These are phyloP conservation scores for Mucor plumbeus DNA, from an alignment of 371 early-diverging fungal genomes.

Conservation along the genomic window DNA sequence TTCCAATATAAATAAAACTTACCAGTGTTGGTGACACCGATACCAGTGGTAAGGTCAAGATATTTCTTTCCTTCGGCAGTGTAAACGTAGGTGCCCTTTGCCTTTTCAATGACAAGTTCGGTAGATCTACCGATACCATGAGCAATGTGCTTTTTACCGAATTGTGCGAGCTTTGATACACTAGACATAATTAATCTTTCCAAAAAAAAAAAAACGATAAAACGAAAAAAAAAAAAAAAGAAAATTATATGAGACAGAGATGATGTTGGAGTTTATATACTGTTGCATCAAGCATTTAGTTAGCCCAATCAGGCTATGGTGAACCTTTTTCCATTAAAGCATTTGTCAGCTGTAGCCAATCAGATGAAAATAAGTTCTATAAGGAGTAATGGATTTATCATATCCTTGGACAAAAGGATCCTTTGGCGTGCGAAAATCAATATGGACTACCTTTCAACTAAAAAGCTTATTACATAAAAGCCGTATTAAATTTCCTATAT, in stretches of 20 bases:
- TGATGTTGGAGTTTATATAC: slow-evolving; percentile 8
- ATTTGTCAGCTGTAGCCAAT: slow-evolving; percentile 34
- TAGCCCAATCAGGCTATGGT: slow-evolving; percentile 20
- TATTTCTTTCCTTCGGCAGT: slow-evolving; percentile 57
- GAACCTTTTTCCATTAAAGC: slow-evolving; percentile 4
- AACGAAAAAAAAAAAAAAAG: slow-evolving; percentile 11
- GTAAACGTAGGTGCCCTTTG: slow-evolving; percentile 54
- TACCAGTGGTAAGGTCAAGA: slow-evolving; percentile 62
- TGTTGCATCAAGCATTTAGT: slow-evolving; percentile 1
- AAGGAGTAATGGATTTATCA: slow-evolving; percentile 18
- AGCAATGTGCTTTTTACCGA: slow-evolving; percentile 55
- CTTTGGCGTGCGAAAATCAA: slow-evolving; percentile 19
- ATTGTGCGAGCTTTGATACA: slow-evolving; percentile 47
- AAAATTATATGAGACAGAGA: background rate
- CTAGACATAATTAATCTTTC: slow-evolving; percentile 28
- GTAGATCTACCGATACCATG: slow-evolving; percentile 56
- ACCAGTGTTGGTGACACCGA: slow-evolving; percentile 65
- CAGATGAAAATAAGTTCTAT: slow-evolving; percentile 4
- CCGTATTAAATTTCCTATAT: slow-evolving; percentile 7
- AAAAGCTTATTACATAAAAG: slow-evolving; percentile 17
- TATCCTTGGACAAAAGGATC: background rate
- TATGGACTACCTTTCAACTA: background rate
- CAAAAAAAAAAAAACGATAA: no score
- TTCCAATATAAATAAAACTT: background rate
- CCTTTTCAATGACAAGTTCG: slow-evolving; percentile 55